Evolutionary conservation across 306 rosid species (phyloP).

Genomic region (Prunus fruticosa): DNA sequence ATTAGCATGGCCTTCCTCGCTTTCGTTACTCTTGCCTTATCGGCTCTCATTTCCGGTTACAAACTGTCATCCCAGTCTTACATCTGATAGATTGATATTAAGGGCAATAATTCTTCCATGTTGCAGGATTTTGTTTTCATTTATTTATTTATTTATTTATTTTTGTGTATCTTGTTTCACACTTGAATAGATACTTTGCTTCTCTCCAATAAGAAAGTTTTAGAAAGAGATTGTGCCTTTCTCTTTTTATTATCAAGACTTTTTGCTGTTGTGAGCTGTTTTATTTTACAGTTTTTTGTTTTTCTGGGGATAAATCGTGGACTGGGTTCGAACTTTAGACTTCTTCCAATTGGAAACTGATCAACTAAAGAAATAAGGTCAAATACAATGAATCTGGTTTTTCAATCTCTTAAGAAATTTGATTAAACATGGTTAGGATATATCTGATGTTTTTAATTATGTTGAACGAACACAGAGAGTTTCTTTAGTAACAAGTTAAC

Average conservation of each 20-base stretch:
- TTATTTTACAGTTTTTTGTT: too few species aligned
- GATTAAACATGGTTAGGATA: too few species aligned
- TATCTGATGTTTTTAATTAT: background rate
- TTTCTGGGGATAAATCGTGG: too few species aligned
- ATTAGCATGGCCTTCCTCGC: constrained; percentile 71
- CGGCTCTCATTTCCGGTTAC: constrained; percentile 64
- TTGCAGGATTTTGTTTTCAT: too few species aligned
- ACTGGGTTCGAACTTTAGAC: too few species aligned
- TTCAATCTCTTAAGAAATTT: too few species aligned
- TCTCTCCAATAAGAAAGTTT: background rate
- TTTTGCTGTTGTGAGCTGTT: background rate
- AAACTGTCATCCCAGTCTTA: constrained; percentile 54
- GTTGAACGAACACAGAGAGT: background rate
- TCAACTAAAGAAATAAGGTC: too few species aligned
- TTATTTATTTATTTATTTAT: too few species aligned
- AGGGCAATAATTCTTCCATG: background rate
- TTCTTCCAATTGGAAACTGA: too few species aligned
- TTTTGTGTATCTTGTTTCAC: background rate
- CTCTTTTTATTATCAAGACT: background rate
- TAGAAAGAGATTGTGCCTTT: background rate
- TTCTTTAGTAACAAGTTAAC: background rate
- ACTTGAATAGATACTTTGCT: background rate
- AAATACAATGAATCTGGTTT: too few species aligned
- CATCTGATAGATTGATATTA: constrained; percentile 28
- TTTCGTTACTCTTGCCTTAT: constrained; percentile 47